Conservation (phyloP, 2,329 filamentous ascomycete species). For the Aspergillus clavatus region DNA sequence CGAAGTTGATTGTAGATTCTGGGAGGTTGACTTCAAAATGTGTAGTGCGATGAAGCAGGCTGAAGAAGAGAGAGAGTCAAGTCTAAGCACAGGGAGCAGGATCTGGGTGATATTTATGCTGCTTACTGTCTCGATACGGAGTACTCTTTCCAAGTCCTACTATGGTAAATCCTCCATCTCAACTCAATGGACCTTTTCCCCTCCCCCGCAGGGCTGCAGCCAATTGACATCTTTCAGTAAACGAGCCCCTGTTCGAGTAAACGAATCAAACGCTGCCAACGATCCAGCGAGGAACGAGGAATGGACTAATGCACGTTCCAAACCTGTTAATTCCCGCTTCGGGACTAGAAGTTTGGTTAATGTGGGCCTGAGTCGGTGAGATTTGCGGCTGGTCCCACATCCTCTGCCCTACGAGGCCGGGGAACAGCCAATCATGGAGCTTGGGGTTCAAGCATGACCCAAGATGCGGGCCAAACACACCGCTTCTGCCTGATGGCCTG, state of each 20-base stretch:
- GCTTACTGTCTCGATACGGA: too few relatives aligned
- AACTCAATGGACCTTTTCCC: constrained; percentile 1
- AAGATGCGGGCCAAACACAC: constrained; percentile 15
- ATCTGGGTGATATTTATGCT: constrained; percentile 21
- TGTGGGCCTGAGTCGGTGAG: constrained; percentile 12
- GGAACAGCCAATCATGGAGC: background rate
- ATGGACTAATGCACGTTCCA: constrained; percentile 19
- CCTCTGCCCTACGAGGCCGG: constrained; percentile 9
- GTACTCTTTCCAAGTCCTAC: background rate
- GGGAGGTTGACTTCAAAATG: background rate
- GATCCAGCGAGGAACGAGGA: constrained; percentile 17
- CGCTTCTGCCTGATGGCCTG: constrained; percentile 15
- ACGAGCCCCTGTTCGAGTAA: background rate
- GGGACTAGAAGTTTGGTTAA: too few relatives aligned
- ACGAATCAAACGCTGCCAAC: constrained; percentile 18
- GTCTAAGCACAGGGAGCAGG: too few relatives aligned
- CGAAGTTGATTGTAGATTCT: constrained; percentile 3
- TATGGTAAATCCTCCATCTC: background rate
- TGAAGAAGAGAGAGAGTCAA: too few relatives aligned
- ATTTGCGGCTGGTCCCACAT: constrained; percentile 3
- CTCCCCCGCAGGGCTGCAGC: background rate
- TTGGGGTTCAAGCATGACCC: background rate
- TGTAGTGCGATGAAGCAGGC: background rate
- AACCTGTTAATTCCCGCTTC: constrained; percentile 8
- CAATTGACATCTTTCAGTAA: background rate